These are phyloP conservation scores for Syzygium aqueum DNA, from an alignment of 345 rosid genomes.

Conservation along the genomic window DNA sequence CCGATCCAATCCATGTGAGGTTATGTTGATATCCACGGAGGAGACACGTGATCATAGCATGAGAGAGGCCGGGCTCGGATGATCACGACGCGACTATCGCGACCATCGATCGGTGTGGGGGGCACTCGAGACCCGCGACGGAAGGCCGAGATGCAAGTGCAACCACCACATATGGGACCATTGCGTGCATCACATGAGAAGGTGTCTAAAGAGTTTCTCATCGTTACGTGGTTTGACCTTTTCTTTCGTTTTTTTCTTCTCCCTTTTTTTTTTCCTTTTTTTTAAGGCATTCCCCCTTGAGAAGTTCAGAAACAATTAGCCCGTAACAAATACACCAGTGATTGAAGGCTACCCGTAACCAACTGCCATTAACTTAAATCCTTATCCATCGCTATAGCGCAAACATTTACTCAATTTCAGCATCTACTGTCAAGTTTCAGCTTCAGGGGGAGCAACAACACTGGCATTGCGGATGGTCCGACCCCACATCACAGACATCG, in stretches of 20 bases:
- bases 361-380: background rate
- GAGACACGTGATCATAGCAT: background rate
- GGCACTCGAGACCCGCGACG: background rate
- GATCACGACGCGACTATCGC: background rate
- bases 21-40: background rate
- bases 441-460: background rate
- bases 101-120: background rate
- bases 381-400: background rate
- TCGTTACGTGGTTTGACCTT: background rate
- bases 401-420: background rate
- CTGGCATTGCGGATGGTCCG: background rate
- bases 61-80: background rate
- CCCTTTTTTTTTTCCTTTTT: background rate
- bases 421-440: background rate
- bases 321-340: background rate
- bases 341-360: background rate
- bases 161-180: background rate
- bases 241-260: background rate
- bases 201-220: background rate
- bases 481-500: background rate
- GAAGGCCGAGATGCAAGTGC: background rate
- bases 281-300: background rate
- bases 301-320: background rate
- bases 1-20: background rate
- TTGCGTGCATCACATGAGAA: background rate